These are phyloP conservation scores for Thymus quinquecostatus DNA, from an alignment of 257 asterid species.

Conservation along the genomic window DNA sequence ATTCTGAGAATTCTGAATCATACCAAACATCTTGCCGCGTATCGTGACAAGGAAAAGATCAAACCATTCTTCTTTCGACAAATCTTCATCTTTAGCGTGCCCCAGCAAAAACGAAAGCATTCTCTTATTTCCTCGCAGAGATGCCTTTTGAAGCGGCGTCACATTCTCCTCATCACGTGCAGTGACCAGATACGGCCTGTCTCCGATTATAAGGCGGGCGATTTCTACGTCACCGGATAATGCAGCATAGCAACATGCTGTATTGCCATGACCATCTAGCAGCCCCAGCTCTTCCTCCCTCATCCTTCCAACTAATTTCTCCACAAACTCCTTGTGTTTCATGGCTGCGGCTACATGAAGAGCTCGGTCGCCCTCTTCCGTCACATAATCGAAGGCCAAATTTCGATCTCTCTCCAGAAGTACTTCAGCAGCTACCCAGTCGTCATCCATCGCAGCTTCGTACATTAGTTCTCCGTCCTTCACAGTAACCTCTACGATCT, in stretches of 20 bases:
- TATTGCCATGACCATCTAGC: slow-evolving; percentile 10
- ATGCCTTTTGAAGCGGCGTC: slow-evolving; percentile 28
- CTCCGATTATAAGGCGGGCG: slow-evolving; percentile 21
- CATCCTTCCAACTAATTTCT: not conserved
- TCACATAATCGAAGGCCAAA: not conserved
- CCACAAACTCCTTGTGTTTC: slow-evolving; percentile 15
- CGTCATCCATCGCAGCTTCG: slow-evolving; percentile 18
- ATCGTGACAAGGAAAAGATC: not conserved
- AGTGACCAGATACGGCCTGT: not conserved
- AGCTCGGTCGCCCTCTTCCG: slow-evolving; percentile 20
- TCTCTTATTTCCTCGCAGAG: not conserved
- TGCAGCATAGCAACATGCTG: slow-evolving; percentile 30
- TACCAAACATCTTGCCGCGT: slow-evolving; percentile 24
- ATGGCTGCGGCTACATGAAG: not conserved
- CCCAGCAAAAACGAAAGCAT: slow-evolving; percentile 30
- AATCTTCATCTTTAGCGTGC: no score
- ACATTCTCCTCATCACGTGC: not conserved
- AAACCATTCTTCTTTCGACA: not conserved
- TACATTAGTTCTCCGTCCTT: slow-evolving; percentile 19
- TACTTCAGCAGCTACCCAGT: slow-evolving; percentile 27
- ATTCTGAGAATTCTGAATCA: no score
- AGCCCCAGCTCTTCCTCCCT: not conserved
- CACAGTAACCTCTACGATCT: no score
- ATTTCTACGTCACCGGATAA: slow-evolving; percentile 26
- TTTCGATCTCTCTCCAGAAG: not conserved